These are phyloP conservation scores for Apiospora marii DNA, from an alignment of 2,329 filamentous ascomycete species.

Conservation along the genomic window DNA sequence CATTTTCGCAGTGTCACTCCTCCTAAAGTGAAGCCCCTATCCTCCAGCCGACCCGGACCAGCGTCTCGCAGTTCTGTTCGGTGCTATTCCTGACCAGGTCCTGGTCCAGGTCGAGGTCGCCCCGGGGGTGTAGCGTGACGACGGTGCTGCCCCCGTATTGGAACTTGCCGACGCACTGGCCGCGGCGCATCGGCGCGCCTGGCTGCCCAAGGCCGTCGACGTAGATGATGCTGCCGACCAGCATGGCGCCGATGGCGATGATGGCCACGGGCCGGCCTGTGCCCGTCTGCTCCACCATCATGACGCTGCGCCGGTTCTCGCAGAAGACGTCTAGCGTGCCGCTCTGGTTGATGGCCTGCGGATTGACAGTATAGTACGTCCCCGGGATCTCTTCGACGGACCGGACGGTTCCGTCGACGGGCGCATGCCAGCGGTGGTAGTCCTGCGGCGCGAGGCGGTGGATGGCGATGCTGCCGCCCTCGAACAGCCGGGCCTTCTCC, in stretches of 20 bases:
- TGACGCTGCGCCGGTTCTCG: slow-evolving; percentile 11
- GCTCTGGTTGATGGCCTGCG: slow-evolving; percentile 4
- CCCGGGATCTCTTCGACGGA: slow-evolving; percentile 2
- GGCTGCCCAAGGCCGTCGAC: not conserved
- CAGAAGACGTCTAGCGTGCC: slow-evolving; percentile 11
- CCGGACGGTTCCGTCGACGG: not conserved
- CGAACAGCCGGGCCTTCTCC: not conserved
- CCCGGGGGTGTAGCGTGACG: not conserved
- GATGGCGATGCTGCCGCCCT: slow-evolving; percentile 8
- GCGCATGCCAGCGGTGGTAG: slow-evolving; percentile 16
- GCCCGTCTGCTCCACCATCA: not conserved
- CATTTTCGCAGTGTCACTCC: no score
- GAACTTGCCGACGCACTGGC: slow-evolving; percentile 7
- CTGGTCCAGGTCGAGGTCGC: not conserved
- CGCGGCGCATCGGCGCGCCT: not conserved
- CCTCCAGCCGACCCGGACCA: not conserved
- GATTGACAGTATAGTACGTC: slow-evolving; percentile 4
- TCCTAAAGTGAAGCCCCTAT: no score
- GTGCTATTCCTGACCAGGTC: not conserved
- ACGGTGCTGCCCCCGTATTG: slow-evolving; percentile 11
- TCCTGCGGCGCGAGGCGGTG: not conserved
- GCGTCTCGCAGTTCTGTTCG: slow-evolving; percentile 10
- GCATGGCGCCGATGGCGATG: not conserved
- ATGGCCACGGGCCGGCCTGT: not conserved
- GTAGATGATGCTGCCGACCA: slow-evolving; percentile 6